phyloP scores from a whole-genome alignment of 345 rosid genomes.

The Arabidopsis arenosa region DNA sequence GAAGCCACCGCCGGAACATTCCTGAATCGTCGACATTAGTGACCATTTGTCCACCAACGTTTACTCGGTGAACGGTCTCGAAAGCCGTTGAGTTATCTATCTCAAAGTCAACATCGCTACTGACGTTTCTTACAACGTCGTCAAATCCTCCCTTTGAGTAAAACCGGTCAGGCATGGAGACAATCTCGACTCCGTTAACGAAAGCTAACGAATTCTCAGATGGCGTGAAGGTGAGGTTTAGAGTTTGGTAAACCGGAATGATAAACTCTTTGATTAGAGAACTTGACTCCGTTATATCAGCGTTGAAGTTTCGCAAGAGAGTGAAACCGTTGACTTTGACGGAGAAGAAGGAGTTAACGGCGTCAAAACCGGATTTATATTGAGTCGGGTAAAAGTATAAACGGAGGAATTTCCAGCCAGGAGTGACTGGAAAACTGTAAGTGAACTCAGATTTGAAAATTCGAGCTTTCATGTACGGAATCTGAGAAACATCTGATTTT shows the following conservation, averaged over 20 bases:
- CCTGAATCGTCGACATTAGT: not conserved
- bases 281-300: not conserved
- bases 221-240: conserved; percentile 50
- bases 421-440: conserved; percentile 29
- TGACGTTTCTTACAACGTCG: not conserved
- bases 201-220: conserved; percentile 35
- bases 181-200: conserved; percentile 47
- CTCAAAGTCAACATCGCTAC: not conserved
- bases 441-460: conserved; percentile 36
- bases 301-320: conserved; percentile 48
- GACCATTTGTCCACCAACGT: conserved; percentile 18
- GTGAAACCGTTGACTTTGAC: conserved; percentile 39
- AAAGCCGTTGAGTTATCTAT: conserved; percentile 17
- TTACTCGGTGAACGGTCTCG: conserved; percentile 45
- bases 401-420: conserved; percentile 46
- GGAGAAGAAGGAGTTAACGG: conserved; percentile 24
- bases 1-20: conserved; percentile 47
- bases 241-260: conserved; percentile 2
- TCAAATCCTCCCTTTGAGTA: conserved; percentile 35
- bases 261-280: conserved; percentile 37
- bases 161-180: conserved; percentile 46
- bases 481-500: not conserved
- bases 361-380: conserved; percentile 15
- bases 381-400: conserved; percentile 40
- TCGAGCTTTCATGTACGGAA: conserved; percentile 46